Percentiles rank a stretch among this genome's conserved stretches.
Conservation (phyloP, 2,329 filamentous ascomycete genomes). For the Verticillium nonalfalfae region DNA sequence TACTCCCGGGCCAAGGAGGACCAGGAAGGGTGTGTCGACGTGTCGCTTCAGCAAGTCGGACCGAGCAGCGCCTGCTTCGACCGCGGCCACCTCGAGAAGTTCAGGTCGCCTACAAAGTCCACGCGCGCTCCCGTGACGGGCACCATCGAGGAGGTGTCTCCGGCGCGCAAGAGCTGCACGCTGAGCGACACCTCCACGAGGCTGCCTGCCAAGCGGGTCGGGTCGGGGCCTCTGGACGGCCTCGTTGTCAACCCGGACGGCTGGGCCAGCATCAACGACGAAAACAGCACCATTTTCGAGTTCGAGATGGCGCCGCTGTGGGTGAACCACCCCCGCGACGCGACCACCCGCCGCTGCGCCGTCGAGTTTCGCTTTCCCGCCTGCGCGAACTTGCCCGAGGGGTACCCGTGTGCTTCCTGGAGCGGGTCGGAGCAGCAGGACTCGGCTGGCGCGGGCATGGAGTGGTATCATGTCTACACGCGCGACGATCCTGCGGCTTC, state of each 20-base stretch:
- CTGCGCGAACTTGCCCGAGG: not conserved
- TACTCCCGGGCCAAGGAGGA: not conserved
- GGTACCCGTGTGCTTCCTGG: not conserved
- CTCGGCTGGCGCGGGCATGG: not conserved
- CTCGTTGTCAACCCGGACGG: not conserved
- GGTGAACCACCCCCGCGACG: not conserved
- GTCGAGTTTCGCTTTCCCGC: not conserved
- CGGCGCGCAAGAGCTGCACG: not conserved
- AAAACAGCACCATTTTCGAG: conserved; percentile 1
- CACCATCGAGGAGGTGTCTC: not conserved
- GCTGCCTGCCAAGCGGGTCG: not conserved
- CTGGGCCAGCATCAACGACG: not conserved
- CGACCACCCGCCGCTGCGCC: not conserved
- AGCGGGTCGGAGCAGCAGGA: not conserved
- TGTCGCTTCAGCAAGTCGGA: not conserved
- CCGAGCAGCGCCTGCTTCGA: not conserved
- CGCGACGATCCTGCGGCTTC: not conserved
- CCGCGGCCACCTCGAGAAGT: not conserved
- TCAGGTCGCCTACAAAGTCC: not conserved
- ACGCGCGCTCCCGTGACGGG: not conserved
- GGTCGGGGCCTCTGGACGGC: not conserved
- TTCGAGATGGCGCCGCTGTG: not conserved
- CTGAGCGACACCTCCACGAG: not conserved
- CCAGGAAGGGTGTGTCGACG: not conserved
- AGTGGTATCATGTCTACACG: not conserved